Evolutionary conservation across 106 monocot species (phyloP).

Genomic region (Dendrobium chrysotoxum): DNA sequence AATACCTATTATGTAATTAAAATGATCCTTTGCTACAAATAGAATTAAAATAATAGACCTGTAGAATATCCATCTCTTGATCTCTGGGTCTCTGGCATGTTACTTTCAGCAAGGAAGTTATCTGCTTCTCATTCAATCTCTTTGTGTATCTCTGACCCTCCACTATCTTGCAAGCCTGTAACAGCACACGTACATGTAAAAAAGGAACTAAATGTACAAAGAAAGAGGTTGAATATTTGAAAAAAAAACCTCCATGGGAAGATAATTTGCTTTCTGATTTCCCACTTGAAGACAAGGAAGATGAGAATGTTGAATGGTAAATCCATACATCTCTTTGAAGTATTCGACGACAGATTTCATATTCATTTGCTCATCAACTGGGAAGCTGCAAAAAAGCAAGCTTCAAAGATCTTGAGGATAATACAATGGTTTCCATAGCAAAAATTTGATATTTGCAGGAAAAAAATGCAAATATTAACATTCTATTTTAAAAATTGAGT

Average conservation of each 20-base stretch:
- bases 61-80: slow-evolving; percentile 71
- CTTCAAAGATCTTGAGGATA: no score
- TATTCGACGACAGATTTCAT: slow-evolving; percentile 98
- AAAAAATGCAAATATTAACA: background rate
- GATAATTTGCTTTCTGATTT: slow-evolving; percentile 82
- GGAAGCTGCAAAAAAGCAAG: slow-evolving; percentile 42
- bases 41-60: slow-evolving; percentile 29
- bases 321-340: slow-evolving; percentile 91
- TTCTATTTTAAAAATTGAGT: background rate
- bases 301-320: slow-evolving; percentile 65
- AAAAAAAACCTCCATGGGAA: slow-evolving; percentile 75
- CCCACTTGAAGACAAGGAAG: slow-evolving; percentile 93
- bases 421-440: background rate
- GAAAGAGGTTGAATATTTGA: background rate
- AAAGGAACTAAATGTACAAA: background rate
- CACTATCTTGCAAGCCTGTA: slow-evolving; percentile 86
- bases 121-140: slow-evolving; percentile 84
- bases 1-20: no score
- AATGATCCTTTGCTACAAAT: background rate
- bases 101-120: slow-evolving; percentile 84
- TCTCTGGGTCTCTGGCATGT: slow-evolving; percentile 91
- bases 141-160: slow-evolving; percentile 88
- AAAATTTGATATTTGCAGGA: background rate
- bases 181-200: background rate
- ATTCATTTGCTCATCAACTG: slow-evolving; percentile 92